Conservation (phyloP, 352 stramenopile species). For the Phytophthora ohioensis region DNA sequence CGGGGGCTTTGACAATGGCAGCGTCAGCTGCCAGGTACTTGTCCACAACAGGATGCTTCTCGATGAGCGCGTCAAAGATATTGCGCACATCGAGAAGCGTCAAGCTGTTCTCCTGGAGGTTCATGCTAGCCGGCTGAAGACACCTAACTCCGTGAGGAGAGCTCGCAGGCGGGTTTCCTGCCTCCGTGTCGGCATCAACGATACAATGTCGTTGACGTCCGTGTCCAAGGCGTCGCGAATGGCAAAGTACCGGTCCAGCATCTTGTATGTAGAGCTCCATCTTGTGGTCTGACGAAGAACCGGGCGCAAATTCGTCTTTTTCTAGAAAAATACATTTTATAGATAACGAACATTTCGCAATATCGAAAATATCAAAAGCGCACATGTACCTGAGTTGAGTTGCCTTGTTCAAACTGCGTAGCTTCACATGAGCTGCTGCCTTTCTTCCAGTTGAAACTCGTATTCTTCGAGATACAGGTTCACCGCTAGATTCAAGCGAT, state of each 20-base stretch:
- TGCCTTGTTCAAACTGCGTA: slow-evolving; percentile 3
- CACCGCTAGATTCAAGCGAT: slow-evolving; percentile 11
- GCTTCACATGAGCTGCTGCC: slow-evolving; percentile 14
- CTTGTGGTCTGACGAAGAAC: slow-evolving; percentile 1
- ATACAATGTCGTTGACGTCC: background rate
- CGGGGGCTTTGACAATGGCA: background rate
- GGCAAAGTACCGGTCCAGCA: background rate
- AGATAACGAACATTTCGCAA: background rate
- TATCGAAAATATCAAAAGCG: background rate
- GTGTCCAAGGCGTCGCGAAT: background rate
- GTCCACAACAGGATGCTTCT: background rate
- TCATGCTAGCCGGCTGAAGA: slow-evolving; percentile 4
- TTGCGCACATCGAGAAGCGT: slow-evolving; percentile 10
- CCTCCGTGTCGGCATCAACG: background rate
- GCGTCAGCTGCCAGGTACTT: background rate
- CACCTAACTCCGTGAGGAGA: background rate
- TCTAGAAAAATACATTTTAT: slow-evolving; percentile 1
- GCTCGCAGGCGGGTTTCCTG: background rate
- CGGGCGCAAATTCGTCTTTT: background rate
- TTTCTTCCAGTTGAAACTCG: slow-evolving; percentile 6
- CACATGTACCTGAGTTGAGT: background rate
- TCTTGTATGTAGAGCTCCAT: background rate
- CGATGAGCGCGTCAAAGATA: slow-evolving; percentile 11
- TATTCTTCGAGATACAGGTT: slow-evolving; percentile 4
- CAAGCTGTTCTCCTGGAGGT: slow-evolving; percentile 4